A percentile compares a stretch with the other conserved stretches of the same genome.
phyloP scores from a whole-genome alignment of 257 asterid genomes.

The Mentha longifolia region DNA sequence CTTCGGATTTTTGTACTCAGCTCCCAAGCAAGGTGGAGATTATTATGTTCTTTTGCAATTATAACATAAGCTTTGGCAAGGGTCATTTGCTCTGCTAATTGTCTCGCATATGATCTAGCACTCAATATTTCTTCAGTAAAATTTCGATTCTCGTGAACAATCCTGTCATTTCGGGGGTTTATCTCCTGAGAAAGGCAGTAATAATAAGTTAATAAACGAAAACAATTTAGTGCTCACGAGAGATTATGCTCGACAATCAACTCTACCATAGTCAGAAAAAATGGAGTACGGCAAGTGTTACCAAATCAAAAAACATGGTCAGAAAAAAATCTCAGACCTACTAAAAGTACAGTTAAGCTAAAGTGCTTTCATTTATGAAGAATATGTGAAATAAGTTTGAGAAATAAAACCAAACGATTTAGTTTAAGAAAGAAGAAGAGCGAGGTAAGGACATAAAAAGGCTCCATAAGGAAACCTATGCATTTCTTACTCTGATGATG shows the following conservation, averaged over 20 bases:
- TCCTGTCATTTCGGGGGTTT: constrained; percentile 49
- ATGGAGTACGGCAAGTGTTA: neutral
- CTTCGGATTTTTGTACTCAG: constrained; percentile 76
- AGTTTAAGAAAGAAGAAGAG: neutral
- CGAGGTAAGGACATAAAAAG: neutral
- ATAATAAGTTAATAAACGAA: neutral
- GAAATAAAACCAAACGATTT: neutral
- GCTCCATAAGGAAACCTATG: neutral
- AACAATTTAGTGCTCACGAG: neutral
- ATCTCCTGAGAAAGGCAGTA: constrained; percentile 57
- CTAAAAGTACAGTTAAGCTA: too few relatives aligned
- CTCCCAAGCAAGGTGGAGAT: constrained; percentile 91
- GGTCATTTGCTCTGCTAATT: constrained; percentile 83
- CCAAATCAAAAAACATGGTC: neutral
- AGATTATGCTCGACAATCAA: neutral
- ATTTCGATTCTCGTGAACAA: constrained; percentile 52
- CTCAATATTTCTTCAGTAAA: constrained; percentile 61
- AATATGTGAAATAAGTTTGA: neutral
- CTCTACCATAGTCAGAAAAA: neutral
- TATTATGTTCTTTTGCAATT: constrained; percentile 80
- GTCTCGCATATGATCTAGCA: constrained; percentile 78
- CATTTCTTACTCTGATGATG: neutral
- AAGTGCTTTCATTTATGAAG: neutral
- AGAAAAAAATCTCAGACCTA: too few relatives aligned
- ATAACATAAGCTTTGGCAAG: constrained; percentile 89